Base-by-base conservation (phyloP, 192 early-diverging fungal genomes). In the Linnemannia schmuckeri region DNA sequence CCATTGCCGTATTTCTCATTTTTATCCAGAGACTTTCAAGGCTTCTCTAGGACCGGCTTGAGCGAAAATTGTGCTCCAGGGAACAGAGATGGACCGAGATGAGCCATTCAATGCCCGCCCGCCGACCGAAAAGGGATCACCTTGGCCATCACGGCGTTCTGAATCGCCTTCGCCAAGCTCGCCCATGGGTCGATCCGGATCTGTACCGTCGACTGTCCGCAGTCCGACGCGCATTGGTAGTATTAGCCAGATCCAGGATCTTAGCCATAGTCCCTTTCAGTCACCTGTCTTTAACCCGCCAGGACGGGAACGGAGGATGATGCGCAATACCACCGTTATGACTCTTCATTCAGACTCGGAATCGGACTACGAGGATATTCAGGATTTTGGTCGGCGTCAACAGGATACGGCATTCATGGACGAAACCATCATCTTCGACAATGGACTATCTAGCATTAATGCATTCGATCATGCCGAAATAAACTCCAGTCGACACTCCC, bases 291-390 rank as follows among this genome's bases (percentile, higher is more conserved):
- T 66, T 12, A 66, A 24, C 33, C 55, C 12, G 49, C 35, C 27
- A 24, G 18, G 71, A 85, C 30, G 70, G 38, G 63, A 41, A 17
- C 42, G 61, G 12, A 47, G 33, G 37, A 71, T 83, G 41, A 70
- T 78, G 61, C 76, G 82, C 22, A 83, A 78, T 18, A 84, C 82
- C 8, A 84, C 82, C 0, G 82, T 84, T 42, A 84, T 79, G 82
- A 79, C 82, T 9, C 72, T 84, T 1, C 82, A 78, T 40, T 84
- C 82, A 33, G 77, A 79, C 47, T 85, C 82, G 35, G 82, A 85
- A 20, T 46, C 66, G 10, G 74, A 72, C 30, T 68, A 72, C 7
- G 82, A 85, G 2, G 74, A 75, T 24, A 27, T 22, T 18, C 38
- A 41, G 55, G 41, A 46, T 17, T 49, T 30, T n/a, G 30, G 27